Evolutionary conservation across 208 protist species (phyloP).

Genomic region (Naegleria gruberi): DNA sequence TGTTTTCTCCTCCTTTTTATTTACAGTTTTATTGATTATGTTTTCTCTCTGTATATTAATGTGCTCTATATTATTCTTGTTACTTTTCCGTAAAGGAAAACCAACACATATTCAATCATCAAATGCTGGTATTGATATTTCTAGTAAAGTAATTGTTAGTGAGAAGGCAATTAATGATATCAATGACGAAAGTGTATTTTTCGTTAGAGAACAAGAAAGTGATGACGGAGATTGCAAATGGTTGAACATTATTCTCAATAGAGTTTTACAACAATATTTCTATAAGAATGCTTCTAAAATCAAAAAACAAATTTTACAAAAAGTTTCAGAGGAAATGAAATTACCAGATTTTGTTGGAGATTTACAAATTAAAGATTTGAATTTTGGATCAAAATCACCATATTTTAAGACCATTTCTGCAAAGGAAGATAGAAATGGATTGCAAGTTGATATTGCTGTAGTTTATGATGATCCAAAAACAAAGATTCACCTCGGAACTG

Average conservation of each 20-base stretch:
- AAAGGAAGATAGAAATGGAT: background rate
- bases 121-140: background rate
- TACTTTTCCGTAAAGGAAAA: background rate
- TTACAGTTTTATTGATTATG: background rate
- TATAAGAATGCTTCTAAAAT: background rate
- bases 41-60: background rate
- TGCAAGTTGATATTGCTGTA: background rate
- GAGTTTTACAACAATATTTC: background rate
- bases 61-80: background rate
- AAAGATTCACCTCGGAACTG: background rate
- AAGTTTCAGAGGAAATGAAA: background rate
- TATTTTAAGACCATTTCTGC: background rate
- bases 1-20: background rate
- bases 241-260: background rate
- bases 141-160: background rate
- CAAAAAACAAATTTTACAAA: background rate
- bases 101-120: background rate
- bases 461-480: background rate
- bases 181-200: background rate
- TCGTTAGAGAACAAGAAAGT: background rate
- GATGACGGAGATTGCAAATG: background rate
- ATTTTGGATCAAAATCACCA: constrained; percentile 13
- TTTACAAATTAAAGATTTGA: background rate
- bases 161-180: constrained; percentile 1
- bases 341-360: constrained; percentile 2